Conservation (phyloP, 805 yeast genomes). For the Yarrowia osloensis region DNA sequence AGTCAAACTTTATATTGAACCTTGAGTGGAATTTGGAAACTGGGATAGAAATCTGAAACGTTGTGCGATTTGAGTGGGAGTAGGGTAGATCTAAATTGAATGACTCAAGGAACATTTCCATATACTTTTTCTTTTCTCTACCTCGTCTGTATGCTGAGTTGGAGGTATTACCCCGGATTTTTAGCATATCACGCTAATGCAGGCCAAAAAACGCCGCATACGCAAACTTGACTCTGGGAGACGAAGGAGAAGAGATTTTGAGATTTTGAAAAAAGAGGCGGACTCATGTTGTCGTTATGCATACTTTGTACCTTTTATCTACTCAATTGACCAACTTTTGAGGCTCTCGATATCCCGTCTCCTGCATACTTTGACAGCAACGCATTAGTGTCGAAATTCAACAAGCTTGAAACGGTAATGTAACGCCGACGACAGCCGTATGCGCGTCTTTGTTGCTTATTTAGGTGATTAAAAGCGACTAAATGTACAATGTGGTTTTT, state of each 20-base stretch:
- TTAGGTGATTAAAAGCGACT: background rate
- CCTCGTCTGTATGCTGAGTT: too few species aligned
- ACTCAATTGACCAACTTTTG: background rate
- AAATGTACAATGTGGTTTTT: too few species aligned
- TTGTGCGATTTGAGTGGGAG: too few species aligned
- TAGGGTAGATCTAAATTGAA: too few species aligned
- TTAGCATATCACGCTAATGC: background rate
- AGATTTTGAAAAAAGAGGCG: too few species aligned
- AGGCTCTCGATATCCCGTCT: background rate
- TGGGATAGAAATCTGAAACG: too few species aligned
- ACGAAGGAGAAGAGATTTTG: too few species aligned
- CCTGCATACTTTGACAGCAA: background rate
- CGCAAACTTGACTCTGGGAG: too few species aligned
- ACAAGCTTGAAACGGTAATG: background rate
- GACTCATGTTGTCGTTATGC: too few species aligned
- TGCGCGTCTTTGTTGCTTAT: background rate
- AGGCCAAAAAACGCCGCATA: too few species aligned
- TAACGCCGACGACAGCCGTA: background rate
- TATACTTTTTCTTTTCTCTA: background rate
- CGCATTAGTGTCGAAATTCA: background rate
- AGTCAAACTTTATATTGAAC: slow-evolving; percentile 2
- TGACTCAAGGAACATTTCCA: background rate
- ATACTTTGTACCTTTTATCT: too few species aligned
- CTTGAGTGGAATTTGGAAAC: too few species aligned
- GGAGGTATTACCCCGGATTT: background rate